phyloP scores from a whole-genome alignment of 768 basidiomycete genomes.

The Pleurotus pulmonarius region DNA sequence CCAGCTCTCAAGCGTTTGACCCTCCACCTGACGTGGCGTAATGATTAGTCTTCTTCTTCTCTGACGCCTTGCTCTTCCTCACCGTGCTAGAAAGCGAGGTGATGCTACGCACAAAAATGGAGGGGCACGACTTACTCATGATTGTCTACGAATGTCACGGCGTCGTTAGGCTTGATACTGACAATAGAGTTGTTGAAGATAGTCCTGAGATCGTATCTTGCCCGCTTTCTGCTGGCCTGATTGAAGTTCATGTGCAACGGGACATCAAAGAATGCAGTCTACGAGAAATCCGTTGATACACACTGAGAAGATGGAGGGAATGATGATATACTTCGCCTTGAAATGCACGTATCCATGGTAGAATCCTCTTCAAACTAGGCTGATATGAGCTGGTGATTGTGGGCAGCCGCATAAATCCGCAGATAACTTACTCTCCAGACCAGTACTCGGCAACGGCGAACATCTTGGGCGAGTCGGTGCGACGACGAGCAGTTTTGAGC shows the following conservation, averaged over 20 bases:
- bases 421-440: slow-evolving; percentile 56
- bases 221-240: slow-evolving; percentile 65
- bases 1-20: slow-evolving; percentile 83
- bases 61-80: slow-evolving; percentile 14
- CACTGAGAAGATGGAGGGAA: background rate
- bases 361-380: slow-evolving; percentile 42
- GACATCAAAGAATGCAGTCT: slow-evolving; percentile 91
- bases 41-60: no score
- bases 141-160: slow-evolving; percentile 89
- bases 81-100: slow-evolving; percentile 51
- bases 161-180: slow-evolving; percentile 65
- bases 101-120: background rate
- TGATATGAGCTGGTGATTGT: background rate
- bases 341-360: slow-evolving; percentile 59
- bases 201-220: slow-evolving; percentile 69
- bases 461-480: slow-evolving; percentile 40
- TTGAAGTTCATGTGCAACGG: slow-evolving; percentile 85
- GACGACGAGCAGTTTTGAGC: slow-evolving; percentile 50
- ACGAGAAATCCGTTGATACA: slow-evolving; percentile 9
- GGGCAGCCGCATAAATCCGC: background rate
- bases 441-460: slow-evolving; percentile 84
- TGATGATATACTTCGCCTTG: slow-evolving; percentile 52
- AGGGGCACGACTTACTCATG: slow-evolving; percentile 63
- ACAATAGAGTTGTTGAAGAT: slow-evolving; percentile 73
- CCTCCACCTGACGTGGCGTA: slow-evolving; percentile 37